These are phyloP conservation scores for Ogataea pignaliae DNA, from an alignment of 805 yeast genomes.

Conservation along the genomic window DNA sequence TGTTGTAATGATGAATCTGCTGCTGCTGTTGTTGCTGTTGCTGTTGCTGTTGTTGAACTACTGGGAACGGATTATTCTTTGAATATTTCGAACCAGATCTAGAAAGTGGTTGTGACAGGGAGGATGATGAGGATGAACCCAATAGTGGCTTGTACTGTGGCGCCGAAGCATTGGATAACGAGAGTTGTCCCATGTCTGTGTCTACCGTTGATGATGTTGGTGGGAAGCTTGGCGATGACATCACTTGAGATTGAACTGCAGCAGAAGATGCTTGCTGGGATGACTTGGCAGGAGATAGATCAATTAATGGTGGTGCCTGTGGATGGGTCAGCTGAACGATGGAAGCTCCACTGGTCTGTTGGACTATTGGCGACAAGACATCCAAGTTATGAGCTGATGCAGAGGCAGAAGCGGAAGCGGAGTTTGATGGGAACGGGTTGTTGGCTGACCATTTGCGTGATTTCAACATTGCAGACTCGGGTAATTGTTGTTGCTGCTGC, in stretches of 20 bases:
- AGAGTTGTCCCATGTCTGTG: no score
- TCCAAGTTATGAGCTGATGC: background rate
- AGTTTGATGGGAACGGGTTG: slow-evolving; percentile 23
- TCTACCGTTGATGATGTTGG: no score
- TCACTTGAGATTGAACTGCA: no score
- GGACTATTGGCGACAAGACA: background rate
- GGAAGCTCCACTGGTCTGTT: slow-evolving; percentile 9
- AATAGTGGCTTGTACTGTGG: no score
- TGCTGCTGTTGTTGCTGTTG: slow-evolving; percentile 1
- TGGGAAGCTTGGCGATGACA: no score
- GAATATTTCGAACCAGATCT: slow-evolving; percentile 6
- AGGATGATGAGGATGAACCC: background rate
- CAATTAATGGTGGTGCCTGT: slow-evolving; percentile 6
- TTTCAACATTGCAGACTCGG: background rate
- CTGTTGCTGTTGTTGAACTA: slow-evolving; percentile 4
- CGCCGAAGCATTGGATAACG: no score
- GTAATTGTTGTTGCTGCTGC: background rate
- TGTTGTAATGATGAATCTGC: no score
- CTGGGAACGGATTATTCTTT: slow-evolving; percentile 20
- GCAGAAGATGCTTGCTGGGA: no score
- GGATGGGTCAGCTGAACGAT: background rate
- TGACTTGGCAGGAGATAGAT: slow-evolving; percentile 6
- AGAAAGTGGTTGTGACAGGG: slow-evolving; percentile 2
- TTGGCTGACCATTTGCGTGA: slow-evolving; percentile 18
- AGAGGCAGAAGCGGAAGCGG: background rate